Evolutionary conservation across 345 rosid species (phyloP), one percentile per base, ranked within the genome.

Genomic region (Citrus inodora): DNA sequence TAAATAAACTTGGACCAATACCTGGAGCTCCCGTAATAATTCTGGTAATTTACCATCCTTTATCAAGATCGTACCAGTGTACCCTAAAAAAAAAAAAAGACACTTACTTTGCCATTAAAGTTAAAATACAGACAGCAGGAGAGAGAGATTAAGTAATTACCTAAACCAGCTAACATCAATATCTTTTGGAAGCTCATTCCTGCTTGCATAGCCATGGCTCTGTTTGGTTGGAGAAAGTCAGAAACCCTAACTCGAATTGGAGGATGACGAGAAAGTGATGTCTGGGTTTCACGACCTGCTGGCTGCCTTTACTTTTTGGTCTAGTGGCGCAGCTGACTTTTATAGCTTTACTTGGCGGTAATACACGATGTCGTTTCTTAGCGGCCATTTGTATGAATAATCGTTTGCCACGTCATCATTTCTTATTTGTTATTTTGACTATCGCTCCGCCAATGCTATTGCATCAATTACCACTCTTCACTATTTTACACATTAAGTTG

Each of bases 1-100:
- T 32, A 40, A 74, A 56, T 51, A n/a, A 7, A 19, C 35, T 17
- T 10, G 17, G 8, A 4, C 35, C 7, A 70, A 62, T 76, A 97
- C 99, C 93, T 92, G 93, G 71, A 97, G 80, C 76, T 97, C 93
- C 64, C 92, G 94, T 59, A 97, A 30, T 46, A 94, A 5, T 5
- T 94, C 97, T 0, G 99, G 87, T 80, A 97, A 83, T 85, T 97
- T 94, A 1, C 98, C 95, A 76, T 96, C 93, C 63, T 92, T 89
- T 9, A 94, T 11, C 79, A 96, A 82, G 69, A 97, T 60, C 59
- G 98, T 94, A 70, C 92, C 82, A 9, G 97, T 89, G 73, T 97
- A 97, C 35, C 98, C 99, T 97, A 81, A 8, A 59, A 33, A 35
- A 35, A 24, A 11, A 48, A 22, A 8, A 19, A 22, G 3, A 2